A percentile compares a stretch with the other conserved stretches of the same genome.
These are phyloP conservation scores for Lentinula sp. DNA, from an alignment of 768 basidiomycete species.

Conservation along the genomic window DNA sequence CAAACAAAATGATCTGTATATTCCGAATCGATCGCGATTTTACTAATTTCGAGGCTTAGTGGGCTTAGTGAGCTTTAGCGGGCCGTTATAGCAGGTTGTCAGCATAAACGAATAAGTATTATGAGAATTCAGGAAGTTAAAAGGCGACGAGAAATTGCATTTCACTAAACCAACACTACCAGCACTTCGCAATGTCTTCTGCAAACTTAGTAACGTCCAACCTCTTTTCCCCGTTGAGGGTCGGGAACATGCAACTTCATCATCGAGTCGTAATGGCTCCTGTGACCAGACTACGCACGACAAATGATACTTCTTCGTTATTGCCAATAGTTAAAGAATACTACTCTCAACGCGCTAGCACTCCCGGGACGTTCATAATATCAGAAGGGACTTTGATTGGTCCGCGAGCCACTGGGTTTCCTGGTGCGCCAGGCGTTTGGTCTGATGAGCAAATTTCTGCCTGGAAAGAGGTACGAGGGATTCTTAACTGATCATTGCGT, in stretches of 20 bases:
- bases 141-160: no score
- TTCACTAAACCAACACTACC: neutral
- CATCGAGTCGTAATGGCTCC: constrained; percentile 29
- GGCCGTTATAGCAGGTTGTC: no score
- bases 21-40: no score
- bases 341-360: constrained; percentile 21
- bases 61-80: no score
- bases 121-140: no score
- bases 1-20: neutral
- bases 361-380: constrained; percentile 27
- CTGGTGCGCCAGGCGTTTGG: constrained; percentile 30
- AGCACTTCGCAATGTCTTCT: neutral
- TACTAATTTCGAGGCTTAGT: no score
- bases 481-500: neutral
- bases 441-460: constrained; percentile 25
- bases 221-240: constrained; percentile 21
- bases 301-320: constrained; percentile 13
- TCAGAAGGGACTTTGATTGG: constrained; percentile 31
- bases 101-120: no score
- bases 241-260: constrained; percentile 19
- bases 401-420: constrained; percentile 19
- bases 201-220: neutral
- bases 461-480: constrained; percentile 1
- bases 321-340: constrained; percentile 16
- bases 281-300: constrained; percentile 23